Evolutionary conservation across 202 grass and related monocot species (phyloP).

Genomic region (Digitaria exilis): DNA sequence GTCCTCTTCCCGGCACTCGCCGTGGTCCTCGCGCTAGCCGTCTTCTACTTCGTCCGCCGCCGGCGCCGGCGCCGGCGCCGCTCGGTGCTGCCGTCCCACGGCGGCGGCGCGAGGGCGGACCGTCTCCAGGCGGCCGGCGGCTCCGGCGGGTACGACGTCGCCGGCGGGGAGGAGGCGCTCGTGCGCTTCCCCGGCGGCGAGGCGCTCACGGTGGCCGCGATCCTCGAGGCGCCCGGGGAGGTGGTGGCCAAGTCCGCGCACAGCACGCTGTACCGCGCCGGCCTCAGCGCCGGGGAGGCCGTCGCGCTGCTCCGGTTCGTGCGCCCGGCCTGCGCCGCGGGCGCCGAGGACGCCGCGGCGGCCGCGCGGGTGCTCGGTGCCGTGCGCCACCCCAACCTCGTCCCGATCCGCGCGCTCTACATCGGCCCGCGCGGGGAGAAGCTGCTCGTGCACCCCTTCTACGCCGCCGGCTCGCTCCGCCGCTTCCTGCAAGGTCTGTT

Average conservation of each 20-base stretch:
- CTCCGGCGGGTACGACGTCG: conserved; percentile 12
- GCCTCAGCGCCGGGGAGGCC: conserved; percentile 49
- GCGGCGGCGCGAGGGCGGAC: conserved; percentile 38
- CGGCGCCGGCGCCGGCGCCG: conserved; percentile 42
- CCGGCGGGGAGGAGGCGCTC: conserved; percentile 60
- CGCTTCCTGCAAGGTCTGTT: conserved; percentile 72
- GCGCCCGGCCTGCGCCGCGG: conserved; percentile 64
- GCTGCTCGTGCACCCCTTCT: conserved; percentile 95
- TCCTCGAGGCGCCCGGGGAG: no score
- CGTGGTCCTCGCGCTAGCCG: conserved; percentile 33
- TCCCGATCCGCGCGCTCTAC: conserved; percentile 88
- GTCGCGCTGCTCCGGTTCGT: conserved; percentile 86
- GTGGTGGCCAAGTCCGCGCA: conserved; percentile 47
- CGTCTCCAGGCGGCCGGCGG: conserved; percentile 40
- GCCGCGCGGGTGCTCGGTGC: conserved; percentile 63
- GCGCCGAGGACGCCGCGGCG: conserved; percentile 54
- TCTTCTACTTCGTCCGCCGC: conserved; percentile 54
- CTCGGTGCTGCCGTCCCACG: conserved; percentile 49
- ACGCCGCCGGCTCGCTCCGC: conserved; percentile 78
- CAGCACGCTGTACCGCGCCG: conserved; percentile 93
- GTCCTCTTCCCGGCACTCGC: conserved; percentile 47
- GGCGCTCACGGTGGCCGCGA: no score
- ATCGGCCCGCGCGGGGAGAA: conserved; percentile 92
- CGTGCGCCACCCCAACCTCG: conserved; percentile 76
- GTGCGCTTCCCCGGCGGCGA: conserved; percentile 75